A percentile compares a stretch with the other conserved stretches of the same genome.
These are phyloP conservation scores for Exophiala oligosperma DNA, from an alignment of 2,329 filamentous ascomycete genomes.

Conservation along the genomic window DNA sequence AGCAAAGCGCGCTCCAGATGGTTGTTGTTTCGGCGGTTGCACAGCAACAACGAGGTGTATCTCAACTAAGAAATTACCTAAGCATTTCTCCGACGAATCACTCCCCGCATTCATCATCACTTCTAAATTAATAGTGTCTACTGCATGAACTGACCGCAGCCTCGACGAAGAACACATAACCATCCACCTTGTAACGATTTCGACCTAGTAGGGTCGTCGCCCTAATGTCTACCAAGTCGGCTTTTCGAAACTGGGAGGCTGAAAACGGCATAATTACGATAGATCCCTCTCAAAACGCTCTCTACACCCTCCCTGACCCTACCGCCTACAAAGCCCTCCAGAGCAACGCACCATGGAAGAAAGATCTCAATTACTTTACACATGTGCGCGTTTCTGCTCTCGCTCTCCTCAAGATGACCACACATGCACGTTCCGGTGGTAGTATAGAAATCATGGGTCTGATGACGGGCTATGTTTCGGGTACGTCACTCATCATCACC, in stretches of 20 bases:
- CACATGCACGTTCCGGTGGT: constrained; percentile 95
- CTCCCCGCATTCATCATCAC: background rate
- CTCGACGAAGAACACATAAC: no score
- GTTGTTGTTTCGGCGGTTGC: constrained; percentile 12
- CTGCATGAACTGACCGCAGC: background rate
- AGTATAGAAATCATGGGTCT: constrained; percentile 94
- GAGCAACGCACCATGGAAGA: constrained; percentile 68
- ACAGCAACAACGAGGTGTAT: background rate
- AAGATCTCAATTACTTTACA: constrained; percentile 85
- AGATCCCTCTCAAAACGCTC: constrained; percentile 82
- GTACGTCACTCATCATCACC: constrained; percentile 82
- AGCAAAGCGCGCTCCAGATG: background rate
- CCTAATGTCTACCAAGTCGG: constrained; percentile 36
- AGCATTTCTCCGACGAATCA: background rate
- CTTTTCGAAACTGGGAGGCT: constrained; percentile 58
- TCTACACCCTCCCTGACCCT: constrained; percentile 75
- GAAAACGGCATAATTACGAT: constrained; percentile 83
- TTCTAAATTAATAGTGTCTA: background rate
- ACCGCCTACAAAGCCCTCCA: constrained; percentile 66
- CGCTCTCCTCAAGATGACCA: constrained; percentile 97
- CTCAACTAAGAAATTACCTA: background rate
- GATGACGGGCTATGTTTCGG: constrained; percentile 92
- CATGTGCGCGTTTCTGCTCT: constrained; percentile 90
- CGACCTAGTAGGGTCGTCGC: background rate
- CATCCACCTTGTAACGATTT: background rate